Conservation (phyloP, 805 yeast genomes). For the Myxozyma lipomycoides region DNA sequence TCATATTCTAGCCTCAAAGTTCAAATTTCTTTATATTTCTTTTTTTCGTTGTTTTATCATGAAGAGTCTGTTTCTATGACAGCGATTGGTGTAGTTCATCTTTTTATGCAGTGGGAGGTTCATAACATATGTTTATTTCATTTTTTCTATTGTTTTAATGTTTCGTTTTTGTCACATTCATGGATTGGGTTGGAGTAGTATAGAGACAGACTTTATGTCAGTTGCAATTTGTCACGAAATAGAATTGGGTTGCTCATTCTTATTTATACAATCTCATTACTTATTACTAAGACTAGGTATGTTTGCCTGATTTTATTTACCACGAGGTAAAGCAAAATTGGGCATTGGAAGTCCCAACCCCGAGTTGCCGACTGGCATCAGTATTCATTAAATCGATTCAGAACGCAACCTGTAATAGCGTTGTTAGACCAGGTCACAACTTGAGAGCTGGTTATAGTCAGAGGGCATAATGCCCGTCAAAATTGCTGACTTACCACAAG, state of each 20-base stretch:
- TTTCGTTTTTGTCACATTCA: slow-evolving; percentile 6
- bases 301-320: no score
- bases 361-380: no score
- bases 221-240: neutral
- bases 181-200: slow-evolving; percentile 22
- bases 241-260: neutral
- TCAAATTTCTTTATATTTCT: neutral
- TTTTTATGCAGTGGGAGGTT: slow-evolving; percentile 10
- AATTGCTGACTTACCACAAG: neutral
- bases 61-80: neutral
- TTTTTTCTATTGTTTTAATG: slow-evolving; percentile 11
- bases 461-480: neutral
- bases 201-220: slow-evolving; percentile 3
- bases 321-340: no score
- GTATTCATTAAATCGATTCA: no score
- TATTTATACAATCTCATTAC: no score
- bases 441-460: no score
- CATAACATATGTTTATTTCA: neutral
- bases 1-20: neutral
- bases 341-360: no score
- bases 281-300: no score
- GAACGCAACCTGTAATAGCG: no score
- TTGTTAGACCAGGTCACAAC: no score
- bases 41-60: neutral
- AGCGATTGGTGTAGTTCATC: neutral